Base-by-base conservation (phyloP, 2,329 filamentous ascomycete genomes). In the Talaromyces sp. region DNA sequence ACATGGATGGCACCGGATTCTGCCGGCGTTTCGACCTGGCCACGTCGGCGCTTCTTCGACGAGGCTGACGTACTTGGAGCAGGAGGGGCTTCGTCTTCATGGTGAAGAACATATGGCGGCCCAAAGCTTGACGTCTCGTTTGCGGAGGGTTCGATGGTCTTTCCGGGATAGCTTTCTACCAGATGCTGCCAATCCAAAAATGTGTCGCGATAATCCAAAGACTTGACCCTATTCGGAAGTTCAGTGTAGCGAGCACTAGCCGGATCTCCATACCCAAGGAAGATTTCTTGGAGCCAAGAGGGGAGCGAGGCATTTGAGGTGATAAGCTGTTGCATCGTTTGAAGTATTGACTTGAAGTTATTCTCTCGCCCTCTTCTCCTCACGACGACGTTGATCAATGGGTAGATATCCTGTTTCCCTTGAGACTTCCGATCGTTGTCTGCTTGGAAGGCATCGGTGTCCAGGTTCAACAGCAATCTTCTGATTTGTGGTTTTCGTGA, bases 141-240 rank as follows among this genome's bases (percentile, higher is more conserved):
- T 51, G 89, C 87, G 36, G 87, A 85, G 39, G 92, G 89, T 71
- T 96, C 91, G 61, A 98, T 84, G 3, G 85, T 90, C 78, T 90
- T 93, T 25, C 91, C 92, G n/a, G 92, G 91, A 64, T 96, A 83
- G 71, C 91, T 95, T 74, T 95, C 91, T 51, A 93, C 84, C 39
- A 99, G 82, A 79, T 99, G 96, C 68, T 96, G 88, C 93, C 93
- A 98, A 77, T 97, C 88, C 62, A 98, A 77, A 73, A 99, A 97
- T 0, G 95, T 98, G 72, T 99, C 96, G 60, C 92, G 85, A 72
- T 92, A 97, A 73, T 99, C 92, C 58, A 99, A 81, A 60, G 85
- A 90, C 69, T 87, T 86, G 65, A 96, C 81, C 62, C 88, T 85
- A 72, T 92, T 95, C 1, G 90, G 79, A 17, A 99, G 78, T 57